These are phyloP conservation scores for Cyclanthera cordifolia DNA, from an alignment of 306 rosid species.

Conservation along the genomic window DNA sequence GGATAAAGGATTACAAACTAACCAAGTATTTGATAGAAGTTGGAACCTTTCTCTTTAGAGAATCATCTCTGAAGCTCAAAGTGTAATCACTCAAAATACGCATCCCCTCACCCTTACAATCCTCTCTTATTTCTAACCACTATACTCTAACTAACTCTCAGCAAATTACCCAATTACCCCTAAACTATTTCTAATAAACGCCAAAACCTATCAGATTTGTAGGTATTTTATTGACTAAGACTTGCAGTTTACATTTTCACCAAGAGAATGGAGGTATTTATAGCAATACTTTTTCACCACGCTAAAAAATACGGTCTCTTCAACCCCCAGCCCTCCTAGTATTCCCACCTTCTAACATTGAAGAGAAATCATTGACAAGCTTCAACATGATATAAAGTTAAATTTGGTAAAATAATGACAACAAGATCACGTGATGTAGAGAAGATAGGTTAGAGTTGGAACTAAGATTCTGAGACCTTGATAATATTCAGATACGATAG, in stretches of 20 bases:
- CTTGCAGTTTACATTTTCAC: background rate
- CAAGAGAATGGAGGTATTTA: background rate
- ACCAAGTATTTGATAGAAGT: too few species aligned
- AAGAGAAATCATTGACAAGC: background rate
- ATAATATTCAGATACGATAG: too few species aligned
- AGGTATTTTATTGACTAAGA: background rate
- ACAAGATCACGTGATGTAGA: background rate
- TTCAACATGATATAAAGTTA: background rate
- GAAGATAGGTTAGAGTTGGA: background rate
- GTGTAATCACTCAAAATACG: too few species aligned
- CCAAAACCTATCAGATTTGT: background rate
- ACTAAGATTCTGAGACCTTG: background rate
- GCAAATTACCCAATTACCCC: too few species aligned
- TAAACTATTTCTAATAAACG: too few species aligned
- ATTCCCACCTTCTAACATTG: background rate
- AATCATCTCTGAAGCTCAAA: too few species aligned
- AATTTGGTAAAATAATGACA: background rate
- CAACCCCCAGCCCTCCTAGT: background rate
- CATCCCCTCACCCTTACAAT: too few species aligned
- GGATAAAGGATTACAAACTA: too few species aligned
- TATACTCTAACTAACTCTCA: too few species aligned
- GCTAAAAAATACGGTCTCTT: background rate
- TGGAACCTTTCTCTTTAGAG: too few species aligned
- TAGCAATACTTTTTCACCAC: background rate
- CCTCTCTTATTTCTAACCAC: too few species aligned